Evolutionary conservation across 306 rosid species (phyloP), one percentile per base, ranked within the genome.

Genomic region (Cicer cuneatum): DNA sequence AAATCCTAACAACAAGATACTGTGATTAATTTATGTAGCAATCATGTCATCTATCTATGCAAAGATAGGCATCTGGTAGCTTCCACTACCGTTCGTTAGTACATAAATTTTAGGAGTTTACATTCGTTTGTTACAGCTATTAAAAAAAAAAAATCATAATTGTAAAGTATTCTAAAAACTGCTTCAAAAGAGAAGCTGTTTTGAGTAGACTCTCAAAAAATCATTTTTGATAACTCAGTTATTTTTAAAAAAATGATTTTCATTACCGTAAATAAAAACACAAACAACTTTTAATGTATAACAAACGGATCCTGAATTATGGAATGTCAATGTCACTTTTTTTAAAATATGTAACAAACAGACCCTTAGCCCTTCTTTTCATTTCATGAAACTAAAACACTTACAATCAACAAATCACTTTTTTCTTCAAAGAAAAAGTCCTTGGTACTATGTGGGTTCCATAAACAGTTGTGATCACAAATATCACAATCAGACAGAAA

Each of bases 401-500:
- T 39, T 7, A 35, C 53, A 70, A 83, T 10, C 18, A 16, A 11
- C 5, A 43, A 15, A 63, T 63, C 69, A 39, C 13, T 5, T 39
- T 14, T 63, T 62, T 39, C 11, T 16, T 38, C 14, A 3, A 56
- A 19, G 16, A 8, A 39, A 39, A 63, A 42, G 15, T 18, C 69
- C 7, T 8, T 16, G 33, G 13, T 63, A 40, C 41, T 49, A 64
- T 42, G 76, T 59, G 73, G 81, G 78, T 69, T 74, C 75, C 75
- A 62, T 76, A 42, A 73, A 49, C 24, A 21, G 37, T 62, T 35
- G 63, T 75, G 82, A 72, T 54, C 82, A 72, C 77, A 62, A 38
- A 72, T 38, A 54, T 69, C 37, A 81, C 60, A 75, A 76, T 21
- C 72, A 58, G 45, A 57, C 66, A 71, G 40, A 58, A 18, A 53